phyloP scores from a whole-genome alignment of 768 basidiomycete genomes.

The Paxillus involutus region DNA sequence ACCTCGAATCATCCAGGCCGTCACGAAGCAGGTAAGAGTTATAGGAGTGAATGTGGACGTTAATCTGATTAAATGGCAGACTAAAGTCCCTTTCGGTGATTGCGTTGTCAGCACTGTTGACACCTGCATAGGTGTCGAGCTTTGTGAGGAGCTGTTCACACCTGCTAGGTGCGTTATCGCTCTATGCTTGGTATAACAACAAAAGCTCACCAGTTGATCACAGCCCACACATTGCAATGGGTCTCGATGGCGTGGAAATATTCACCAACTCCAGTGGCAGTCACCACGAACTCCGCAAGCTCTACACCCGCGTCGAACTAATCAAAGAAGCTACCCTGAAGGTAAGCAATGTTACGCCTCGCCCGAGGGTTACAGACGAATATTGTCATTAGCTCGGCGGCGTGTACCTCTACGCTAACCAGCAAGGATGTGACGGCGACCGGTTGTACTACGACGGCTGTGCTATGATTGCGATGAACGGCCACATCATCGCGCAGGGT shows the following conservation, averaged over 20 bases:
- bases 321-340: constrained; percentile 97
- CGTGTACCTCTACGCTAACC: constrained; percentile 96
- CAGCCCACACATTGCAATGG: constrained; percentile 97
- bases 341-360: constrained; percentile 39
- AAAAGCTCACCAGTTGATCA: not conserved
- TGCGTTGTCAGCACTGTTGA: constrained; percentile 91
- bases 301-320: constrained; percentile 86
- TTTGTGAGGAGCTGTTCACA: constrained; percentile 98
- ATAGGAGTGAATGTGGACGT: not conserved
- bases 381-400: constrained; percentile 75
- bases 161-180: constrained; percentile 70
- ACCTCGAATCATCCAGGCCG: constrained; percentile 82
- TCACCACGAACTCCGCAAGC: constrained; percentile 97
- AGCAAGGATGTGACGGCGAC: constrained; percentile 98
- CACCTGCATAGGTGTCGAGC: constrained; percentile 94
- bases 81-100: constrained; percentile 93
- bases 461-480: constrained; percentile 94
- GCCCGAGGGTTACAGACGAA: not conserved
- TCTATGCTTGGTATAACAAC: not conserved
- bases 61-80: constrained; percentile 39
- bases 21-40: constrained; percentile 77
- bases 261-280: constrained; percentile 99
- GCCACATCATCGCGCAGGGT: constrained; percentile 89
- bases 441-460: constrained; percentile 98
- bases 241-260: constrained; percentile 97